A percentile compares a stretch with the other conserved stretches of the same genome.
Evolutionary conservation across 192 early-diverging fungal species (phyloP).

Genomic region (Pilaira anomala): DNA sequence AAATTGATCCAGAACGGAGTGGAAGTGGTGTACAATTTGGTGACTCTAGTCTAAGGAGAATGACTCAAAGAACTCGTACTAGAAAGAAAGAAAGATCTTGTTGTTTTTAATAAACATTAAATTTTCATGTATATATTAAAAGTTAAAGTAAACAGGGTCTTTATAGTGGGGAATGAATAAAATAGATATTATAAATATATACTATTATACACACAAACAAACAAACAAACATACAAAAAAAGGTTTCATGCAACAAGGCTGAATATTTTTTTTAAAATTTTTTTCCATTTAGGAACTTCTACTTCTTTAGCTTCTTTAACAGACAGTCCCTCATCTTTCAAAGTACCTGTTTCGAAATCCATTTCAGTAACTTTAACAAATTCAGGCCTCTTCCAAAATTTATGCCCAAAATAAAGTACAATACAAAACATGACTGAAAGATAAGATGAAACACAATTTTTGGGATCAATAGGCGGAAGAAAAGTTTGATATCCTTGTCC

Average conservation of each 20-base stretch:
- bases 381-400: slow-evolving; percentile 40
- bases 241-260: slow-evolving; percentile 18
- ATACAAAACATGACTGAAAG: slow-evolving; percentile 61
- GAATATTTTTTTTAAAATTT: slow-evolving; percentile 5
- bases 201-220: too few relatives aligned
- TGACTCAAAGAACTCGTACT: slow-evolving; percentile 48
- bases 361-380: slow-evolving; percentile 55
- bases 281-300: slow-evolving; percentile 24
- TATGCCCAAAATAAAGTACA: slow-evolving; percentile 53
- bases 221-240: too few relatives aligned
- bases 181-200: too few relatives aligned
- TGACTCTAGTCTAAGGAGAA: slow-evolving; percentile 48
- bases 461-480: slow-evolving; percentile 48
- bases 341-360: slow-evolving; percentile 55
- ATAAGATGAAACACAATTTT: slow-evolving; percentile 57
- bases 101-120: slow-evolving; percentile 34
- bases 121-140: too few relatives aligned
- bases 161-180: too few relatives aligned
- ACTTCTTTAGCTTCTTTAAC: not conserved
- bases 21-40: slow-evolving; percentile 54
- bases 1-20: slow-evolving; percentile 52
- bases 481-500: slow-evolving; percentile 57
- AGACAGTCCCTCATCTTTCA: slow-evolving; percentile 23
- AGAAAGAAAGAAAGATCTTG: slow-evolving; percentile 43
- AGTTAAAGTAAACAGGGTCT: too few relatives aligned